Conservation (phyloP, 257 asterid species). For the Solanum dulcamara region DNA sequence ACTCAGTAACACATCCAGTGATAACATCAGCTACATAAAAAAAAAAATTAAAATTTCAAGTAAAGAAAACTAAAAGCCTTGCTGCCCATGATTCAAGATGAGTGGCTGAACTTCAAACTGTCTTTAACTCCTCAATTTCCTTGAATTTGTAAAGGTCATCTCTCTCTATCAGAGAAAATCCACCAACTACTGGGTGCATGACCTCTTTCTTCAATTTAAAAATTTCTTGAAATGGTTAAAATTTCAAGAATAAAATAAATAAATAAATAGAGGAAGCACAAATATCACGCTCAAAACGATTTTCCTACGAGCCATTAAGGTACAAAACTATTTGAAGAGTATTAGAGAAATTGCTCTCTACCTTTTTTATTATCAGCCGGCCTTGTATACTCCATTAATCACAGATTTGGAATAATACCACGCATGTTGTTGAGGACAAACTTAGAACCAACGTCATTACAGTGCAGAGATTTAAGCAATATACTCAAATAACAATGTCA, state of each 20-base stretch:
- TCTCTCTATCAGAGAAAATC: not conserved
- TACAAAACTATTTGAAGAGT: not conserved
- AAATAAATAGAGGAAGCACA: not conserved
- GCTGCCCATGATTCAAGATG: not conserved
- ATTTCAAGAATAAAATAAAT: not conserved
- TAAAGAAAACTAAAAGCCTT: not conserved
- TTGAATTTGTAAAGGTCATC: not conserved
- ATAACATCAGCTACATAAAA: not conserved
- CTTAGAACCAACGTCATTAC: not conserved
- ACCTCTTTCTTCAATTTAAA: not conserved
- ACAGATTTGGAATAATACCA: not conserved
- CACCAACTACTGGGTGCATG: not conserved
- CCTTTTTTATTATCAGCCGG: not conserved
- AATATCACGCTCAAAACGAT: not conserved
- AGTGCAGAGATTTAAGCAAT: not conserved
- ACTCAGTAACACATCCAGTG: not conserved
- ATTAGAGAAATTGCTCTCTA: not conserved
- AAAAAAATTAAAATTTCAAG: not conserved
- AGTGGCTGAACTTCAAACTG: not conserved
- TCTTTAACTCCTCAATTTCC: not conserved
- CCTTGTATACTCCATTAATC: not conserved
- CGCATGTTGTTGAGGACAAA: not conserved
- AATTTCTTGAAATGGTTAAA: not conserved
- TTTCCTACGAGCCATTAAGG: not conserved
- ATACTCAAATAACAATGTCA: conserved; percentile 1